phyloP scores from a whole-genome alignment of 768 basidiomycete species.

The Russula earlei region DNA sequence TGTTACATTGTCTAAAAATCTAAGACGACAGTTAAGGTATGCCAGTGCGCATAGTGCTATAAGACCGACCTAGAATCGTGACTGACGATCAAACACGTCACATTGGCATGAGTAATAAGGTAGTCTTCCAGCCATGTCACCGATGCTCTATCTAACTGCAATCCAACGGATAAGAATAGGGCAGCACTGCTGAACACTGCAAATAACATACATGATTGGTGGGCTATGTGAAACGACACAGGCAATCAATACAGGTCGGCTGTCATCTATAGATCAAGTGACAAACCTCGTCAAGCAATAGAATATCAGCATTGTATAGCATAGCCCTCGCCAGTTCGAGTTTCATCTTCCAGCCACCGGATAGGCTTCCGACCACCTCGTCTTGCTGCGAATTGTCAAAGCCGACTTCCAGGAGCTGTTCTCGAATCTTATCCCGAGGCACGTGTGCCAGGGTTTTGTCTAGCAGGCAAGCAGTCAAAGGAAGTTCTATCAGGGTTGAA shows the following conservation, averaged over 20 bases:
- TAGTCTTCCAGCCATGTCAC: slow-evolving; percentile 91
- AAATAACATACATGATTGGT: slow-evolving; percentile 72
- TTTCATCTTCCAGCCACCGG: slow-evolving; percentile 99
- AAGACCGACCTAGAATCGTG: slow-evolving; percentile 86
- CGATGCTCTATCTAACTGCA: slow-evolving; percentile 68
- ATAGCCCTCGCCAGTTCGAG: slow-evolving; percentile 92
- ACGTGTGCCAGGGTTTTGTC: slow-evolving; percentile 60
- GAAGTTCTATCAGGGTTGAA: background rate
- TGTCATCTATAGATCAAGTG: background rate
- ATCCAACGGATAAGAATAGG: slow-evolving; percentile 12
- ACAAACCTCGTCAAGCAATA: slow-evolving; percentile 73
- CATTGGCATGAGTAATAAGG: slow-evolving; percentile 66
- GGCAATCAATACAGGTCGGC: slow-evolving; percentile 15
- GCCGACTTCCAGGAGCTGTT: slow-evolving; percentile 79
- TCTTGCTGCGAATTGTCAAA: slow-evolving; percentile 82
- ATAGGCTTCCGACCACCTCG: slow-evolving; percentile 80
- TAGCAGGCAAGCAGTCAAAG: slow-evolving; percentile 23
- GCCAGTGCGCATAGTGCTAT: background rate
- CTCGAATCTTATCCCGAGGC: slow-evolving; percentile 61
- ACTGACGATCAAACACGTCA: slow-evolving; percentile 90
- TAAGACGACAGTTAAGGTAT: slow-evolving; percentile 24
- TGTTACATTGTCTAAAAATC: slow-evolving; percentile 91
- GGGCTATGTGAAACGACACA: slow-evolving; percentile 68
- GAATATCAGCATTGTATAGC: slow-evolving; percentile 86
- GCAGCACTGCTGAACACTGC: slow-evolving; percentile 18